phyloP scores from a whole-genome alignment of 202 grass and related monocot genomes.

The Bolboschoenoplectus hybrid region DNA sequence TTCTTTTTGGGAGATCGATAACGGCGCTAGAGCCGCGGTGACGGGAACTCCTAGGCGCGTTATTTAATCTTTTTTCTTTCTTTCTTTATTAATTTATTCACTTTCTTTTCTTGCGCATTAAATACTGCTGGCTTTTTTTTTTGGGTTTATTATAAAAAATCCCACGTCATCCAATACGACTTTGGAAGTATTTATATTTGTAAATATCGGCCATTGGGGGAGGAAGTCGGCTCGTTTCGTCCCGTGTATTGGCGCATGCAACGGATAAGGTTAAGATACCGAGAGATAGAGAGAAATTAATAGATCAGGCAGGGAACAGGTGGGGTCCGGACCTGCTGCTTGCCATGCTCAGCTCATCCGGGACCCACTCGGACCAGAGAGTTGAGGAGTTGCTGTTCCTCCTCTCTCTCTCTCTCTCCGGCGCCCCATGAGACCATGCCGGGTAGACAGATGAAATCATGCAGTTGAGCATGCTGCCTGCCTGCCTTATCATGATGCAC shows the following conservation, averaged over 20 bases:
- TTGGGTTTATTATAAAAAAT: background rate
- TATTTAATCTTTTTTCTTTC: background rate
- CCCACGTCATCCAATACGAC: background rate
- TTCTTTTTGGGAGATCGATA: constrained; percentile 23
- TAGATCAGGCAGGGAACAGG: background rate
- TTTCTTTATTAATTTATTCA: background rate
- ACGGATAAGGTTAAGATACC: background rate
- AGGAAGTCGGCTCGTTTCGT: background rate
- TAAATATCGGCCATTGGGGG: background rate
- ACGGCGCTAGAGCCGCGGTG: constrained; percentile 35
- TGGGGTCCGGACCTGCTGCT: background rate
- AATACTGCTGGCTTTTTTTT: background rate
- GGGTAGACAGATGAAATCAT: no score
- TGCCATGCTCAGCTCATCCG: no score
- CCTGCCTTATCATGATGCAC: no score
- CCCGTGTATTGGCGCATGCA: background rate
- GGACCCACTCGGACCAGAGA: no score
- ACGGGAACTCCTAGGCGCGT: constrained; percentile 28
- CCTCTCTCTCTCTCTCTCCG: no score
- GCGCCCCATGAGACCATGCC: no score
- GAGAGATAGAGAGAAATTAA: no score
- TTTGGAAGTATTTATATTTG: background rate
- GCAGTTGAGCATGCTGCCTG: no score
- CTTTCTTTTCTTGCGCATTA: background rate
- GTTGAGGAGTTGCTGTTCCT: no score